Evolutionary conservation across 2,329 filamentous ascomycete genomes (phyloP).

Genomic region (Colletotrichum liaoningense): DNA sequence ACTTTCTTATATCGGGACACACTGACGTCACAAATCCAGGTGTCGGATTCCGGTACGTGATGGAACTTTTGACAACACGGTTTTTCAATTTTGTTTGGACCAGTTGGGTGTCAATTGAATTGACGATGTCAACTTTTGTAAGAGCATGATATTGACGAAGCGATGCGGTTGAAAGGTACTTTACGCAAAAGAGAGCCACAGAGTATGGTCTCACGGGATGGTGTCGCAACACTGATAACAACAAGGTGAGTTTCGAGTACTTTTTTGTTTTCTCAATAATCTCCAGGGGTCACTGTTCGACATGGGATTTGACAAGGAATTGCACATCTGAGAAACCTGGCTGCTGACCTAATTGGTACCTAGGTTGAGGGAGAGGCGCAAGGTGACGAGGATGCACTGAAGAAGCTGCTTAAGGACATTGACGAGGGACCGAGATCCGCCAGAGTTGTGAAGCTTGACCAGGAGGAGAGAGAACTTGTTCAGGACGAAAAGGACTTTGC

Average conservation of each 20-base stretch:
- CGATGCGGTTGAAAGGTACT: slow-evolving; percentile 55
- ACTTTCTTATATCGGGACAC: background rate
- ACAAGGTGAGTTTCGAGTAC: slow-evolving; percentile 56
- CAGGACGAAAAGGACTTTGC: slow-evolving; percentile 77
- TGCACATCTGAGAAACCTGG: background rate
- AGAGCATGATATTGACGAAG: background rate
- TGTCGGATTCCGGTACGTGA: slow-evolving; percentile 64
- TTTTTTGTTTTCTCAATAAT: background rate
- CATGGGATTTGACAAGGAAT: background rate
- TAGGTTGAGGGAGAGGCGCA: slow-evolving; percentile 94
- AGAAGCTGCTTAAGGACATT: slow-evolving; percentile 79
- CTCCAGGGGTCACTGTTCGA: background rate
- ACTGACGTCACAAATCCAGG: slow-evolving; percentile 53
- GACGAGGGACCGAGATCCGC: slow-evolving; percentile 79
- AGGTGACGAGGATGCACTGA: slow-evolving; percentile 72
- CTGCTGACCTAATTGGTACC: slow-evolving; percentile 37
- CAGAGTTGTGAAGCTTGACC: slow-evolving; percentile 79
- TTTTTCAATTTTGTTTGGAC: background rate
- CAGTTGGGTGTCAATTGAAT: background rate
- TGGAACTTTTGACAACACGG: background rate
- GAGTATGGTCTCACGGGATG: slow-evolving; percentile 67
- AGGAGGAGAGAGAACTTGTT: slow-evolving; percentile 72
- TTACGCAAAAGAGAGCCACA: slow-evolving; percentile 63
- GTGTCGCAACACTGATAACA: slow-evolving; percentile 69
- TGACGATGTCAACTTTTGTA: too few species aligned